phyloP scores from a whole-genome alignment of 176 grass and related monocot species.

The Puccinellia tenuiflora region DNA sequence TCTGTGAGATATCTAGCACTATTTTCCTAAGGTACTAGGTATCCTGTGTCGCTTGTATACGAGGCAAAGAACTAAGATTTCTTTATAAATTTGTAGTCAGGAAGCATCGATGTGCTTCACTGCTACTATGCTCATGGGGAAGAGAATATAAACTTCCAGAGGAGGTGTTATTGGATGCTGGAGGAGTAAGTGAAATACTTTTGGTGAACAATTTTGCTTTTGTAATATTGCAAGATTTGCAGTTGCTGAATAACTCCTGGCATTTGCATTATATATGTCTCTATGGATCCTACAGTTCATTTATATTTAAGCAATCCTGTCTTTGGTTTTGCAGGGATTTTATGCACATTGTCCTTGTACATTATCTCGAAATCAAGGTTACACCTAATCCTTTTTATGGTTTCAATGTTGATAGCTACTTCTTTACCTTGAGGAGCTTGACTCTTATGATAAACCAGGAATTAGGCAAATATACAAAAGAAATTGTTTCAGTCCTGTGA shows the following conservation, averaged over 20 bases:
- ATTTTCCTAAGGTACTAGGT: not conserved
- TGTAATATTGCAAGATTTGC: not conserved
- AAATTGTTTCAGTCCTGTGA: not conserved
- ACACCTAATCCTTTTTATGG: conserved; percentile 11
- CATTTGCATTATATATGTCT: not conserved
- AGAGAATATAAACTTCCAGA: conserved; percentile 86
- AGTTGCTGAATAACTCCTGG: not conserved
- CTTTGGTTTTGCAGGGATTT: conserved; percentile 66
- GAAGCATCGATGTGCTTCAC: conserved; percentile 93
- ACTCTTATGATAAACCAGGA: not conserved
- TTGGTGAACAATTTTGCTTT: conserved; percentile 3
- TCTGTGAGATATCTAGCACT: conserved; percentile 1
- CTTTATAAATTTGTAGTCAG: conserved; percentile 51
- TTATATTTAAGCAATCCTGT: conserved; percentile 3
- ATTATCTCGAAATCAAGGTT: conserved; percentile 98
- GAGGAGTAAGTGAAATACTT: conserved; percentile 70
- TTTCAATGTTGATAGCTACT: not conserved
- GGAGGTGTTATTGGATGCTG: conserved; percentile 97
- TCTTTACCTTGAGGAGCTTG: conserved; percentile 1
- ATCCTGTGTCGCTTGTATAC: not conserved
- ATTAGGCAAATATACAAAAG: not conserved
- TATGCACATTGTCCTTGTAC: conserved; percentile 99
- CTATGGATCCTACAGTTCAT: not conserved
- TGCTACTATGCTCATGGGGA: conserved; percentile 98
- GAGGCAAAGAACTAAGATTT: conserved; percentile 9